A percentile compares a stretch with the other conserved stretches of the same genome.
Evolutionary conservation across 1,139 yeast genomes (phyloP).

Genomic region (Suhomyces choctaworum): DNA sequence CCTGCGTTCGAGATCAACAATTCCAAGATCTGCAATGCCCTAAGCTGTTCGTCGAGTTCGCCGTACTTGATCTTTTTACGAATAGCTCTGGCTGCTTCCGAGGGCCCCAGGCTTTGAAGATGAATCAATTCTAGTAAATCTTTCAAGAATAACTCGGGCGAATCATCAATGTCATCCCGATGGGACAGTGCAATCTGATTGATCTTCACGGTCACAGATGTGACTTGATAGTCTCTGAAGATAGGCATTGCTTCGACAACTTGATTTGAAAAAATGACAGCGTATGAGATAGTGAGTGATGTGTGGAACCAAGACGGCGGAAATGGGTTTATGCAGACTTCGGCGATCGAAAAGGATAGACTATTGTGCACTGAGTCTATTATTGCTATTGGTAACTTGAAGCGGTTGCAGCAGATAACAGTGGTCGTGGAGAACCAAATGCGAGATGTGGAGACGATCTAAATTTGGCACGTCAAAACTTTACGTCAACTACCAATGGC

Average conservation of each 20-base stretch:
- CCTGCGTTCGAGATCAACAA: conserved; percentile 79
- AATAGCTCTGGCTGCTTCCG: conserved; percentile 87
- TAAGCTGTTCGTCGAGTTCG: conserved; percentile 53
- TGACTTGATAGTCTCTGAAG: conserved; percentile 52
- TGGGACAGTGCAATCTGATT: conserved; percentile 43
- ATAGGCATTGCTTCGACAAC: conserved; percentile 50
- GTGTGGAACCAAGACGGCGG: too few species aligned
- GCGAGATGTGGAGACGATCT: too few species aligned
- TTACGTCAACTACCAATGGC: too few species aligned
- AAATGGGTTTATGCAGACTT: too few species aligned
- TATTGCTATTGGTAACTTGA: too few species aligned
- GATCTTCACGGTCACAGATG: conserved; percentile 55
- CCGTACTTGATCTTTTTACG: conserved; percentile 91
- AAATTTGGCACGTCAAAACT: too few species aligned
- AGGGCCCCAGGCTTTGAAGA: conserved; percentile 49
- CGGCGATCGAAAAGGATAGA: too few species aligned
- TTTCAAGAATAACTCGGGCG: conserved; percentile 34
- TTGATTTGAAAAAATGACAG: too few species aligned
- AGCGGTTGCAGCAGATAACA: too few species aligned
- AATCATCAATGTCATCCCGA: conserved; percentile 33
- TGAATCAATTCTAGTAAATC: conserved; percentile 42
- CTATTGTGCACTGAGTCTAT: too few species aligned
- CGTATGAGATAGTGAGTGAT: too few species aligned
- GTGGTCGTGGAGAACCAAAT: too few species aligned
- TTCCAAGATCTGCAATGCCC: conserved; percentile 72